Evolutionary conservation across 1,284 basidiomycete genomes (phyloP).

Genomic region (Heterobasidion parviporum): DNA sequence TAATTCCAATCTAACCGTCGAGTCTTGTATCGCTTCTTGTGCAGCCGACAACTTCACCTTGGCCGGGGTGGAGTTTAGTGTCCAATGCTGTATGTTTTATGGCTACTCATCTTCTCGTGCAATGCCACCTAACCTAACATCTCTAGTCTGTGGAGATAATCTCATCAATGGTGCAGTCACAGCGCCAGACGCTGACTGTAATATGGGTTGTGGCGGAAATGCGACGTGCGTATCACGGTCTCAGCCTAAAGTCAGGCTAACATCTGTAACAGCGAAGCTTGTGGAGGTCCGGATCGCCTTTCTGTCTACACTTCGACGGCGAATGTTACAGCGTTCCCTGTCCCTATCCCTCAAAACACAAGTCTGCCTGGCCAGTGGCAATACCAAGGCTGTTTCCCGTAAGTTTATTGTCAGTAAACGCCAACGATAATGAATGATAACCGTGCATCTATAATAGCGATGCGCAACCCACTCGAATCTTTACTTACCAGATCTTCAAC

Average conservation of each 20-base stretch:
- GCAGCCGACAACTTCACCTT: conserved; percentile 25
- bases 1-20: conserved; percentile 27
- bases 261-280: conserved; percentile 41
- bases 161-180: conserved; percentile 49
- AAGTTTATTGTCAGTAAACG: conserved; percentile 15
- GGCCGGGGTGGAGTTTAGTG: conserved; percentile 38
- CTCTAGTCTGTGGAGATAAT: conserved; percentile 54
- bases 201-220: conserved; percentile 60
- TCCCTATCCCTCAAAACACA: conserved; percentile 47
- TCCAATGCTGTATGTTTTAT: conserved; percentile 43
- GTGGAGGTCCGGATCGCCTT: conserved; percentile 62
- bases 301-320: conserved; percentile 55
- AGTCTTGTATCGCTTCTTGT: conserved; percentile 29
- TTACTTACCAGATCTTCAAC: conserved; percentile 54
- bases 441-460: conserved; percentile 19
- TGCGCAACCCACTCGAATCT: conserved; percentile 30
- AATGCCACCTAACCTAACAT: neutral
- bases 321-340: conserved; percentile 44
- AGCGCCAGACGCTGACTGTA: conserved; percentile 45
- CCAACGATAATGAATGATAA: neutral
- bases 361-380: conserved; percentile 53
- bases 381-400: conserved; percentile 64
- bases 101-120: conserved; percentile 17
- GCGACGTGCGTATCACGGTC: conserved; percentile 35
- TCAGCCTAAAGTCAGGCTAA: neutral